A percentile compares a stretch with the other conserved stretches of the same genome.
These are phyloP conservation scores for Thalassiosira ordinaria DNA, from an alignment of 352 stramenopile genomes.

Conservation along the genomic window DNA sequence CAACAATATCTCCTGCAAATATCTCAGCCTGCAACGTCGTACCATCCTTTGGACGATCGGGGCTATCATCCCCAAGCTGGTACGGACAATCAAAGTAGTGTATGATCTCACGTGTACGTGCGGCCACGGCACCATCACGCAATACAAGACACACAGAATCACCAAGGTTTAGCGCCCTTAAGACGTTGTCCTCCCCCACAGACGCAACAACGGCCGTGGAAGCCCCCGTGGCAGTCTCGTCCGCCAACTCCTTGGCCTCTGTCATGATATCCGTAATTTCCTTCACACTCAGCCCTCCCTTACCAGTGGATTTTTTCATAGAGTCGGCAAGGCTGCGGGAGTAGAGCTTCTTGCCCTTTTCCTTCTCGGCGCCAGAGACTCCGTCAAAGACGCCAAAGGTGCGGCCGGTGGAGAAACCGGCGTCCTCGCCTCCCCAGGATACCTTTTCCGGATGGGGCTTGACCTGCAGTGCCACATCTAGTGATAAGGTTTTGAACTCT, in stretches of 20 bases:
- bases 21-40: conserved; percentile 89
- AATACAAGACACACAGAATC: conserved; percentile 94
- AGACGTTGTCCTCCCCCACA: conserved; percentile 76
- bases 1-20: conserved; percentile 90
- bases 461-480: conserved; percentile 69
- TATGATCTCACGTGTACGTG: conserved; percentile 90
- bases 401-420: conserved; percentile 68
- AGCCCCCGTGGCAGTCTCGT: conserved; percentile 71
- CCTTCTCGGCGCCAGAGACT: conserved; percentile 79
- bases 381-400: conserved; percentile 86
- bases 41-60: conserved; percentile 91
- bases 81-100: conserved; percentile 98
- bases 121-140: conserved; percentile 88
- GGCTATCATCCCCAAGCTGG: conserved; percentile 90
- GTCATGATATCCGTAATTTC: conserved; percentile 71
- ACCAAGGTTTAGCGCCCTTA: conserved; percentile 92
- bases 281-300: conserved; percentile 51
- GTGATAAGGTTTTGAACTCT: conserved; percentile 33
- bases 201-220: conserved; percentile 83
- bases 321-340: conserved; percentile 69
- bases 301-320: conserved; percentile 61
- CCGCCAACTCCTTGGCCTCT: conserved; percentile 65
- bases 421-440: conserved; percentile 84
- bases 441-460: conserved; percentile 81
- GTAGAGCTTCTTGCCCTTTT: conserved; percentile 77